Evolutionary conservation across 2,329 filamentous ascomycete genomes (phyloP), one percentile per base, ranked within the genome.

Genomic region (Fusarium sarcochroum): DNA sequence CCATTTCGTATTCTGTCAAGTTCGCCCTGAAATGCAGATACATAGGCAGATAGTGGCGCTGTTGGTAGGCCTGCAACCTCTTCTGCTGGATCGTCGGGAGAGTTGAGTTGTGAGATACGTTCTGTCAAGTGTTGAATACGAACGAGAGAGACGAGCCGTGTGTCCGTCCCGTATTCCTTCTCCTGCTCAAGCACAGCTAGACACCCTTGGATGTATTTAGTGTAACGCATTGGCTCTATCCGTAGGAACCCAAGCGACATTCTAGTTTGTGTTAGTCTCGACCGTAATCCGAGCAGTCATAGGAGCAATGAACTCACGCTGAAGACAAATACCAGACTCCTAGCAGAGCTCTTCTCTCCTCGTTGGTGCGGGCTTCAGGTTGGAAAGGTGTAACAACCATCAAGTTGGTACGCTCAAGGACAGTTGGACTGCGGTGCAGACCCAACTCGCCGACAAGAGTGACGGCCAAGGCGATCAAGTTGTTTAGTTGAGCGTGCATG

Each of bases 261-360:
- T 0, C 83, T 84, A n/a, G 18, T n/a, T 37, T 1, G 13, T 3
- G 13, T 76, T 14, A 75, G 47, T 5, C 15, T 20, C 7, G 18
- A 10, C 10, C 15, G 49, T 7, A 52, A 56, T 9, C 14, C 6
- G n/a, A n/a, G n/a, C n/a, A 4, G 4, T 11, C 1, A 4, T 1
- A 6, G 0, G 3, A 21, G 4, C 3, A 41, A 23, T 3, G 7
- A 14, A 76, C 83, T 71, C 76, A 88, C 86, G 81, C 80, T 11
- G 85, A 87, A 15, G 80, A 83, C 30, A 88, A 63, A 60, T 86
- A 88, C 82, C 86, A 89, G 3, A 85, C 82, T 0, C 84, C 86
- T 1, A 86, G 76, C 1, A 87, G 77, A 0, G 82, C 79, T n/a
- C 86, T 80, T 11, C 82, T 79, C 63, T 88, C 86, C 38, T 88